Evolutionary conservation across 1,284 basidiomycete genomes (phyloP).

Genomic region (Boletus mariae): DNA sequence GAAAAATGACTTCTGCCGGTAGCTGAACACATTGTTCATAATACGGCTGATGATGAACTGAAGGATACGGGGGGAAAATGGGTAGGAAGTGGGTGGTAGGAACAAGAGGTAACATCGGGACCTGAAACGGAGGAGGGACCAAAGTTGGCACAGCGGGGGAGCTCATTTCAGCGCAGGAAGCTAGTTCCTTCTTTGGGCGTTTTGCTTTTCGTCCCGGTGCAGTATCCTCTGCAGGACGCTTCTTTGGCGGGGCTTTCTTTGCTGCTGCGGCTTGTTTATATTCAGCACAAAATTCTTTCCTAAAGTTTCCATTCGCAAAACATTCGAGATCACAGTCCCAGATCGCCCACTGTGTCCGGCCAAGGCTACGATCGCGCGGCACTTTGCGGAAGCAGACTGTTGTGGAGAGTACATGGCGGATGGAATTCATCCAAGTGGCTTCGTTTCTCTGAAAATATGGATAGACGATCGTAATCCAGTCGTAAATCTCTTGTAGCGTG

Average conservation of each 20-base stretch:
- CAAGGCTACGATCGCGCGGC: constrained; percentile 59
- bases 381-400: constrained; percentile 77
- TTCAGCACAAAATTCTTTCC: constrained; percentile 65
- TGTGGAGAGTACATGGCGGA: constrained; percentile 82
- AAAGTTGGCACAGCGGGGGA: constrained; percentile 15
- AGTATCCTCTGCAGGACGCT: constrained; percentile 37
- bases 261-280: constrained; percentile 40
- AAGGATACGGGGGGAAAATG: constrained; percentile 54
- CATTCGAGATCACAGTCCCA: constrained; percentile 69
- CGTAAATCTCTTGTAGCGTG: constrained; percentile 93
- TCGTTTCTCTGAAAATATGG: constrained; percentile 92
- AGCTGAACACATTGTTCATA: constrained; percentile 53
- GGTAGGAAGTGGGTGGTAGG: constrained; percentile 44
- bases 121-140: constrained; percentile 9
- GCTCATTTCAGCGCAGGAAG: constrained; percentile 27
- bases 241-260: constrained; percentile 38
- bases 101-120: constrained; percentile 27
- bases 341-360: constrained; percentile 74
- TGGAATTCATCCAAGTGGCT: constrained; percentile 94
- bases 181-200: constrained; percentile 41
- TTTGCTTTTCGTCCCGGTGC: constrained; percentile 43
- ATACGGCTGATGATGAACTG: constrained; percentile 66
- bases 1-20: constrained; percentile 65
- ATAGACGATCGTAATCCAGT: constrained; percentile 91
- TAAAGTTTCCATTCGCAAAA: constrained; percentile 67